These are phyloP conservation scores for Selaginella moellendorffii DNA, from an alignment of 75 land plant genomes.

Conservation along the genomic window DNA sequence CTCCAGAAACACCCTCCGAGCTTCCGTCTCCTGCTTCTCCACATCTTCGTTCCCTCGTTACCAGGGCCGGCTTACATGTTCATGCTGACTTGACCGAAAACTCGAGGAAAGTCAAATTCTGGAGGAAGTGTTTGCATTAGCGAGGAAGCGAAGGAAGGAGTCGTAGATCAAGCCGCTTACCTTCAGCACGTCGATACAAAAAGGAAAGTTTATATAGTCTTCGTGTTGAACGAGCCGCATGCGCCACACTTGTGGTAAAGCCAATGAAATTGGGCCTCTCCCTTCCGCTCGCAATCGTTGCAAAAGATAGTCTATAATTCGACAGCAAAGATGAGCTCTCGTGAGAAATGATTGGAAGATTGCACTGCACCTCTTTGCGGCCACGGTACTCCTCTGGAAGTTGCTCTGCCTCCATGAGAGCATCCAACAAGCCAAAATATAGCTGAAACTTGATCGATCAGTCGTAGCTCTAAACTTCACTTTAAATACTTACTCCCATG, in stretches of 20 bases:
- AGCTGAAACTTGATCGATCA: too few species aligned
- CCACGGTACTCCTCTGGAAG: too few species aligned
- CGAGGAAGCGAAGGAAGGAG: neutral
- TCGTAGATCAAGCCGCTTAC: neutral
- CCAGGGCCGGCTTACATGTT: neutral
- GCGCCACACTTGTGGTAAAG: conserved; percentile 72
- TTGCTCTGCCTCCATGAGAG: too few species aligned
- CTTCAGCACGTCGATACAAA: neutral
- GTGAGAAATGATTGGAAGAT: too few species aligned
- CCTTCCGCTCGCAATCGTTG: conserved; percentile 78
- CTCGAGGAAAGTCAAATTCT: neutral
- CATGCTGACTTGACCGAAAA: neutral
- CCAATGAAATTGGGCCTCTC: conserved; percentile 78
- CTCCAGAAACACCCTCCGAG: neutral
- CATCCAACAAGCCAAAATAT: too few species aligned
- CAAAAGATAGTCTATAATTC: conserved; percentile 84
- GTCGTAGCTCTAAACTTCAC: too few species aligned
- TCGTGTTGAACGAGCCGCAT: conserved; percentile 88
- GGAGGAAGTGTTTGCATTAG: too few species aligned
- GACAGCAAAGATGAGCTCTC: too few species aligned
- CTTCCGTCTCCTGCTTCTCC: neutral
- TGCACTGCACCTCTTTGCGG: too few species aligned
- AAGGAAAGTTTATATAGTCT: conserved; percentile 34
- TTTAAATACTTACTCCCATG: too few species aligned
- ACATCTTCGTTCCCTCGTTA: neutral